A percentile compares a stretch with the other conserved stretches of the same genome.
These are phyloP conservation scores for Hymenoscyphus repandus DNA, from an alignment of 2,329 filamentous ascomycete species.

Conservation along the genomic window DNA sequence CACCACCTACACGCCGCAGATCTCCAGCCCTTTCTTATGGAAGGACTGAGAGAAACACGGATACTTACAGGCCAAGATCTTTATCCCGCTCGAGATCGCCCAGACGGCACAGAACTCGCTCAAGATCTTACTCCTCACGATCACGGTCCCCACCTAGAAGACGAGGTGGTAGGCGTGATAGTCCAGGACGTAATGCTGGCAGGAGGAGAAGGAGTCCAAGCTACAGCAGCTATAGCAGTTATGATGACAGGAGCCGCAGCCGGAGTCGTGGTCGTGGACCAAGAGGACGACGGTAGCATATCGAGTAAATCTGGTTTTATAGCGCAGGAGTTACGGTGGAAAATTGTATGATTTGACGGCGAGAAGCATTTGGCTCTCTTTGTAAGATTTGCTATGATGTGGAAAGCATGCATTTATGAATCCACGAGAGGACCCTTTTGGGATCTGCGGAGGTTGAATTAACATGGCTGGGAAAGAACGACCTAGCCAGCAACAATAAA, in stretches of 20 bases:
- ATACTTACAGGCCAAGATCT: conserved; percentile 33
- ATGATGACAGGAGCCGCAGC: conserved; percentile 41
- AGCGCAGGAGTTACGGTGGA: conserved; percentile 18
- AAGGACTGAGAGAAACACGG: conserved; percentile 26
- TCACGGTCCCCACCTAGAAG: conserved; percentile 32
- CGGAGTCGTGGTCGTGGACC: conserved; percentile 29
- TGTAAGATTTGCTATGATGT: not conserved
- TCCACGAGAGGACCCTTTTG: not conserved
- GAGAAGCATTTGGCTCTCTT: not conserved
- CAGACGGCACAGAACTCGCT: conserved; percentile 33
- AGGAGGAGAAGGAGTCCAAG: conserved; percentile 53
- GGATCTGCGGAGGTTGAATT: not conserved
- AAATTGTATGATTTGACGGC: conserved; percentile 3
- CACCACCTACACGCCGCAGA: conserved; percentile 23
- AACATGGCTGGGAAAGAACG: no score
- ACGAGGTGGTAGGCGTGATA: conserved; percentile 26
- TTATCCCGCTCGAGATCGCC: conserved; percentile 39
- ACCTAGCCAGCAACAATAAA: no score
- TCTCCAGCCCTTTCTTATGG: conserved; percentile 23
- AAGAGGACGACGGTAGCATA: conserved; percentile 25
- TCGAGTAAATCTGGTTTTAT: conserved; percentile 11
- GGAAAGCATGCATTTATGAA: not conserved
- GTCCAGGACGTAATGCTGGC: conserved; percentile 24
- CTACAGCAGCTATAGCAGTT: conserved; percentile 57
- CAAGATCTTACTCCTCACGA: conserved; percentile 36